Evolutionary conservation across 805 yeast species (phyloP).

Genomic region (Suhomyces sp.): DNA sequence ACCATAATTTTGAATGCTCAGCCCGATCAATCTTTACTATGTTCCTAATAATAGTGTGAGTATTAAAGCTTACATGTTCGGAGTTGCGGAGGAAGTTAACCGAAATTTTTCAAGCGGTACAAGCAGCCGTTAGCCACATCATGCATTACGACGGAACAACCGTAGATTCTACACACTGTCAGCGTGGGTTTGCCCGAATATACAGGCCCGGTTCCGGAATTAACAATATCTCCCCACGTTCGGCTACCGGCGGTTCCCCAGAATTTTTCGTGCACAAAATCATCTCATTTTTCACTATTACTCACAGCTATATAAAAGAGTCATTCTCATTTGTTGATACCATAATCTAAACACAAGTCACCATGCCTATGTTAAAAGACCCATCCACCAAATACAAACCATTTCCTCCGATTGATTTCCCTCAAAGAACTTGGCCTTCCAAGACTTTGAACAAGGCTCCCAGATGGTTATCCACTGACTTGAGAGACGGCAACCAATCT

Average conservation of each 20-base stretch:
- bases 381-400: constrained; percentile 62
- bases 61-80: too few species aligned
- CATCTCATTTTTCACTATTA: constrained; percentile 1
- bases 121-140: background rate
- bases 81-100: background rate
- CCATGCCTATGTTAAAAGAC: constrained; percentile 44
- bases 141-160: background rate
- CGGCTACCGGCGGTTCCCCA: constrained; percentile 3
- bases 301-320: background rate
- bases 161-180: background rate
- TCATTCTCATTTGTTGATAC: background rate
- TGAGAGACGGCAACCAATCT: constrained; percentile 83
- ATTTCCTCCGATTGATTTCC: constrained; percentile 53
- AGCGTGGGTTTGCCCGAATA: background rate
- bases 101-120: background rate
- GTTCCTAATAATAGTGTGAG: too few species aligned
- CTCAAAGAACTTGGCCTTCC: constrained; percentile 70
- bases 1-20: too few species aligned
- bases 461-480: constrained; percentile 79
- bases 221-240: background rate
- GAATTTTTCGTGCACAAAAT: background rate
- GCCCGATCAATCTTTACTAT: too few species aligned
- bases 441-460: constrained; percentile 60
- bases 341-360: background rate
- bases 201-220: background rate